Base-by-base conservation (phyloP, 768 basidiomycete genomes). In the Strobilomyces dryophilus region DNA sequence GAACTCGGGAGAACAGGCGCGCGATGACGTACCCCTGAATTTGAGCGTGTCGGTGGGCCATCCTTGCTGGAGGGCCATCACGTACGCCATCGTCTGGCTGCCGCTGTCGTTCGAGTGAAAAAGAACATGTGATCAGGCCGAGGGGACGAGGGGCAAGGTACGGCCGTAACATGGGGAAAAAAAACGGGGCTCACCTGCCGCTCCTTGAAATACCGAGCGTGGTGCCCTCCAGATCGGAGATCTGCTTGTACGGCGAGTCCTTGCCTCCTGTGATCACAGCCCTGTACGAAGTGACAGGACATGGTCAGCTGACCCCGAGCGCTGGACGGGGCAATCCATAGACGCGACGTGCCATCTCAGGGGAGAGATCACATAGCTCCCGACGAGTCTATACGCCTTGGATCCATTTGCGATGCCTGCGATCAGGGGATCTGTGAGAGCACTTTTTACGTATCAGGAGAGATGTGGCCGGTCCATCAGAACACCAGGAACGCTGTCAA, bases 71-170 rank as follows among this genome's bases (percentile, higher is more conserved):
- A 90, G 72, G 5, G 91, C 91, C 89, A 97, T 90, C 24, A 97
- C 92, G 58, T 87, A 90, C 4, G 93, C 95, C 94, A 98, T 98
- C 1, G 91, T 92, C 66, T 95, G 89, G 58, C 87, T 89, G 21
- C 93, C 93, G 60, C 90, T 87, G 52, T 20, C 45, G 15, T 27
- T 12, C 41, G 11, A 11, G 24, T 14, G n/a, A n/a, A n/a, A 5
- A 8, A 18, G 7, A 8, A 40, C 27, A 8, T 4, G 27, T 10
- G 14, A 21, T 20, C 10, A 8, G 17, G 8, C 41, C 12, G 17
- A 20, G 58, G 35, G 49, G 40, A 37, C 26, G 41, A 47, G 34
- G 56, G 11, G 15, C 15, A 4, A 36, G 34, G 34, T 34, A 34
- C 34, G 11, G 7, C 8, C 24, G 20, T 24, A 15, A 26, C 10